Evolutionary conservation across 176 grass and related monocot genomes (phyloP).

Genomic region (Coix lacrymajobi): DNA sequence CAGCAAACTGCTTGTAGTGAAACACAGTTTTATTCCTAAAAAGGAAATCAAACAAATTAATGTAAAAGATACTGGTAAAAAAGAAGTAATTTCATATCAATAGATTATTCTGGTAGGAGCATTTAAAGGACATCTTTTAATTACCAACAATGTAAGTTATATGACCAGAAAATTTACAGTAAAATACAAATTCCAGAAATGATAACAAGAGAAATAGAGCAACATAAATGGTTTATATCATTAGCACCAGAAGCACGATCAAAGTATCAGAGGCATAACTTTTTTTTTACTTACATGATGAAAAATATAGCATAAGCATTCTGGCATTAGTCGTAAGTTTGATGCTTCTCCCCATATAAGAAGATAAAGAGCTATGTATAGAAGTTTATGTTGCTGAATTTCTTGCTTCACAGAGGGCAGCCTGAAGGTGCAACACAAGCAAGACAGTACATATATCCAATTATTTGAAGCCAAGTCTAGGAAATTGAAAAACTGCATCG

Average conservation of each 20-base stretch:
- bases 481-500: background rate
- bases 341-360: constrained; percentile 98
- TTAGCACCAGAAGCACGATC: background rate
- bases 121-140: constrained; percentile 2
- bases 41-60: background rate
- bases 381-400: constrained; percentile 93
- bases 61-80: background rate
- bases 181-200: constrained; percentile 7
- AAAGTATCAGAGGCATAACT: constrained; percentile 9
- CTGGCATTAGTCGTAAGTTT: constrained; percentile 91
- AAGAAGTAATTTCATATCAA: background rate
- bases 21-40: background rate
- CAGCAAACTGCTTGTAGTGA: background rate
- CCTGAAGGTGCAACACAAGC: constrained; percentile 39
- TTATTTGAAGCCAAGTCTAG: constrained; percentile 6
- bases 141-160: background rate
- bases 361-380: constrained; percentile 94
- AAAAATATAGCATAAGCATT: constrained; percentile 96
- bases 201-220: background rate
- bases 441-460: constrained; percentile 1
- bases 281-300: constrained; percentile 55
- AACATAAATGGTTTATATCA: constrained; percentile 3
- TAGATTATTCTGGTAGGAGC: background rate
- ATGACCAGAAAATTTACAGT: background rate
- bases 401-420: constrained; percentile 94